These are phyloP conservation scores for Talaromyces albobiverticillius DNA, from an alignment of 2,329 filamentous ascomycete species.

Conservation along the genomic window DNA sequence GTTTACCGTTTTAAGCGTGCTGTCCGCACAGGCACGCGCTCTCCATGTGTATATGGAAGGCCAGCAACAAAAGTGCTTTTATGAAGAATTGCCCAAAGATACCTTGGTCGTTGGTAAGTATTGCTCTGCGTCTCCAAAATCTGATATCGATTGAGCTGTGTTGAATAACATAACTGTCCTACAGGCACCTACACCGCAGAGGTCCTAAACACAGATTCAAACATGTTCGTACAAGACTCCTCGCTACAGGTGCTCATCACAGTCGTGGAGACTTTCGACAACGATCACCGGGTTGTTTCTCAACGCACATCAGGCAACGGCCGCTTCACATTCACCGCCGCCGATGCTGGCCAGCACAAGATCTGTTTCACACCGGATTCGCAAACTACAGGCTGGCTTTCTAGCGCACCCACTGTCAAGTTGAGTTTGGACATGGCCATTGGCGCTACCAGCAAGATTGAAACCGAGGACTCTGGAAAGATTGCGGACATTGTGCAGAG, in stretches of 20 bases:
- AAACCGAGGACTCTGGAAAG: slow-evolving; percentile 90
- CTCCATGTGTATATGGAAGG: slow-evolving; percentile 96
- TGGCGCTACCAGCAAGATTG: slow-evolving; percentile 89
- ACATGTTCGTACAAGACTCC: slow-evolving; percentile 68
- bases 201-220: slow-evolving; percentile 71
- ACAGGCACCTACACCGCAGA: slow-evolving; percentile 80
- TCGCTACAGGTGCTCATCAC: slow-evolving; percentile 83
- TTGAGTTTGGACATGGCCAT: slow-evolving; percentile 87
- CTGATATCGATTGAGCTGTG: background rate
- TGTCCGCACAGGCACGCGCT: slow-evolving; percentile 68
- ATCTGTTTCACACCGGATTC: slow-evolving; percentile 90
- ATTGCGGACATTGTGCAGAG: slow-evolving; percentile 84
- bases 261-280: slow-evolving; percentile 95
- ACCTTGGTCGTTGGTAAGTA: slow-evolving; percentile 81
- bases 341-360: slow-evolving; percentile 91
- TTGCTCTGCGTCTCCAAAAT: background rate
- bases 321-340: slow-evolving; percentile 92
- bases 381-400: slow-evolving; percentile 70
- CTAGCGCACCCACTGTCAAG: slow-evolving; percentile 66
- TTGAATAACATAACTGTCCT: background rate
- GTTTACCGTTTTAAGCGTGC: slow-evolving; percentile 63
- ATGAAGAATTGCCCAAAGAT: slow-evolving; percentile 95
- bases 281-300: slow-evolving; percentile 91
- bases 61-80: slow-evolving; percentile 87
- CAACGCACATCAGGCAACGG: slow-evolving; percentile 74